These are phyloP conservation scores for Cryptococcus amylolentus DNA, from an alignment of 1,284 basidiomycete species.

Conservation along the genomic window DNA sequence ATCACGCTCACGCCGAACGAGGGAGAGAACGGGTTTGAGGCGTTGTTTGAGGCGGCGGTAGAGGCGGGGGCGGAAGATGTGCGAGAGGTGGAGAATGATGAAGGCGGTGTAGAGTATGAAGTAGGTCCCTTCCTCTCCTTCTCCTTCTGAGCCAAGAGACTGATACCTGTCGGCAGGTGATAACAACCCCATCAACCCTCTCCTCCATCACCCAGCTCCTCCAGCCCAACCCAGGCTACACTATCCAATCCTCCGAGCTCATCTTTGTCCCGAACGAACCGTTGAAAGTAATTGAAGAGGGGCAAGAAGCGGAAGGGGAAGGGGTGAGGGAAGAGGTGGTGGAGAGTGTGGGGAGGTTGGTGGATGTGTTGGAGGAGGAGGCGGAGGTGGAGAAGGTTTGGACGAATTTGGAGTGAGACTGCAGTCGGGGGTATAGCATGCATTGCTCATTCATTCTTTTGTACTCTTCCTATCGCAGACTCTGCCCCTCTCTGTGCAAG, in stretches of 20 bases:
- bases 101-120: slow-evolving; percentile 29
- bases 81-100: slow-evolving; percentile 42
- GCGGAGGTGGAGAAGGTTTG: slow-evolving; percentile 45
- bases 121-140: neutral
- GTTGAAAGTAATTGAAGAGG: slow-evolving; percentile 21
- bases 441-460: no score
- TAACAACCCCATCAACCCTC: slow-evolving; percentile 32
- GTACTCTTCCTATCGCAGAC: no score
- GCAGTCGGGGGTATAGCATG: neutral
- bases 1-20: slow-evolving; percentile 54
- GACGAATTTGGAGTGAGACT: slow-evolving; percentile 44
- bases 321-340: slow-evolving; percentile 35
- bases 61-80: slow-evolving; percentile 53
- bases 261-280: slow-evolving; percentile 38
- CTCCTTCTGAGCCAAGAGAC: neutral
- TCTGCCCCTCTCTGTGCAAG: no score
- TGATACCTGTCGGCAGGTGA: slow-evolving; percentile 21
- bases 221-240: slow-evolving; percentile 16
- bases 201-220: slow-evolving; percentile 24
- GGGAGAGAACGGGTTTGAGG: slow-evolving; percentile 32
- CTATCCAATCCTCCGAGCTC: slow-evolving; percentile 33
- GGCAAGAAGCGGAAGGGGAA: slow-evolving; percentile 16
- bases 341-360: slow-evolving; percentile 27
- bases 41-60: slow-evolving; percentile 45
- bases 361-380: slow-evolving; percentile 41